A percentile compares a stretch with the other conserved stretches of the same genome.
Conservation (phyloP, 768 basidiomycete genomes). For the Psilocybe cubensis region DNA sequence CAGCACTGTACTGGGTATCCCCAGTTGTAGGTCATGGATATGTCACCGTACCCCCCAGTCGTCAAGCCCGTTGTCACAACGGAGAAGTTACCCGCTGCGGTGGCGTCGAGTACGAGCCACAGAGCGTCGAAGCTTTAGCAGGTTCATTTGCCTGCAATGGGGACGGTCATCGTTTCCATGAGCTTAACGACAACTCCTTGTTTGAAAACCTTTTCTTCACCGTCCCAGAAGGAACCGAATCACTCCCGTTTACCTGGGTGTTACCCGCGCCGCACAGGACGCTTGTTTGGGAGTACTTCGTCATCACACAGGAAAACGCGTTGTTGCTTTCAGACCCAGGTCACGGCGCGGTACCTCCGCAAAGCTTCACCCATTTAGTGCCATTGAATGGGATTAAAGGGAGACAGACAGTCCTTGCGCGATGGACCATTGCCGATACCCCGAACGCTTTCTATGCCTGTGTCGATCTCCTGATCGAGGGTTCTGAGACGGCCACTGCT, state of each 20-base stretch:
- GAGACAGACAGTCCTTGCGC: constrained; percentile 6
- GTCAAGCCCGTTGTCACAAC: constrained; percentile 6
- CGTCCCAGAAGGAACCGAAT: not conserved
- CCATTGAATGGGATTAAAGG: constrained; percentile 1
- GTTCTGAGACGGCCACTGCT: too few species aligned
- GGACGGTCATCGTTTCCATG: not conserved
- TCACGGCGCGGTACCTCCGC: not conserved
- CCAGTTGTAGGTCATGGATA: constrained; percentile 5
- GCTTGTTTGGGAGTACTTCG: constrained; percentile 7
- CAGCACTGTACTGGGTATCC: not conserved
- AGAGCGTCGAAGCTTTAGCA: constrained; percentile 8
- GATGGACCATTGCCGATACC: constrained; percentile 12
- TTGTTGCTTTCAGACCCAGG: not conserved
- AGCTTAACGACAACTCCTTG: constrained; percentile 8
- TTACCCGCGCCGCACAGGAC: constrained; percentile 7
- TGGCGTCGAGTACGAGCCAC: constrained; percentile 2
- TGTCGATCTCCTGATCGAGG: constrained; percentile 10
- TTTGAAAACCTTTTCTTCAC: constrained; percentile 1
- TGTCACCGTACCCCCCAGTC: constrained; percentile 7
- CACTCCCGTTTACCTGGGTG: constrained; percentile 7
- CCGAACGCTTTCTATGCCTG: constrained; percentile 10
- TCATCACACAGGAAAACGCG: not conserved
- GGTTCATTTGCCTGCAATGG: constrained; percentile 9
- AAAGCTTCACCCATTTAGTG: not conserved
- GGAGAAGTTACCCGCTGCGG: constrained; percentile 2